These are phyloP conservation scores for Annulohypoxylon nitens DNA, from an alignment of 495 filamentous ascomycete species.

Conservation along the genomic window DNA sequence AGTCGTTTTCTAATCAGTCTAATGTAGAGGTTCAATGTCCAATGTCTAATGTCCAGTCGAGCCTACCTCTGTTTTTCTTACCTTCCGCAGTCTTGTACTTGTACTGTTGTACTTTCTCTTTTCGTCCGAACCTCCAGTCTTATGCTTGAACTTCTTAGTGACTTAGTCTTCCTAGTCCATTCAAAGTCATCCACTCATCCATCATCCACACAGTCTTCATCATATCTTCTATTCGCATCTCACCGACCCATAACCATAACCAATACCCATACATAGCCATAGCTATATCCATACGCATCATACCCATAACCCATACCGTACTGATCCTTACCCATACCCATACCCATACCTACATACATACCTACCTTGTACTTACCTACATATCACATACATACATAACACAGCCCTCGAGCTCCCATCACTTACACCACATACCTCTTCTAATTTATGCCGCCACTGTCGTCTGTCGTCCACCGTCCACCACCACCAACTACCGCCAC, in stretches of 20 bases:
- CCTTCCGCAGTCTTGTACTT: conserved; percentile 14
- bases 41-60: background rate
- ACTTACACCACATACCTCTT: conserved; percentile 16
- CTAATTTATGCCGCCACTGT: conserved; percentile 16
- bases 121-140: conserved; percentile 43
- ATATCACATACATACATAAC: conserved; percentile 21
- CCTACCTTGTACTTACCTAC: conserved; percentile 7
- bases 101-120: conserved; percentile 41
- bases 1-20: conserved; percentile 1
- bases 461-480: conserved; percentile 13
- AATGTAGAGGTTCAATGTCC: background rate
- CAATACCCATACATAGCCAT: background rate
- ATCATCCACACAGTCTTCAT: conserved; percentile 22
- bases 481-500: conserved; percentile 15
- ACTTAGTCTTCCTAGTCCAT: background rate
- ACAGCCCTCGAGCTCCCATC: conserved; percentile 12
- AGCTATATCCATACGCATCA: conserved; percentile 3
- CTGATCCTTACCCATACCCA: background rate
- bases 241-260: conserved; percentile 23
- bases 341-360: background rate
- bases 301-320: conserved; percentile 4
- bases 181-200: background rate
- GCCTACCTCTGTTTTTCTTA: conserved; percentile 24
- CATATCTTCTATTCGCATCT: conserved; percentile 38
- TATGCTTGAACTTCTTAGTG: conserved; percentile 1